Evolutionary conservation across 345 rosid genomes (phyloP).

Genomic region (Pugionium cornutum): DNA sequence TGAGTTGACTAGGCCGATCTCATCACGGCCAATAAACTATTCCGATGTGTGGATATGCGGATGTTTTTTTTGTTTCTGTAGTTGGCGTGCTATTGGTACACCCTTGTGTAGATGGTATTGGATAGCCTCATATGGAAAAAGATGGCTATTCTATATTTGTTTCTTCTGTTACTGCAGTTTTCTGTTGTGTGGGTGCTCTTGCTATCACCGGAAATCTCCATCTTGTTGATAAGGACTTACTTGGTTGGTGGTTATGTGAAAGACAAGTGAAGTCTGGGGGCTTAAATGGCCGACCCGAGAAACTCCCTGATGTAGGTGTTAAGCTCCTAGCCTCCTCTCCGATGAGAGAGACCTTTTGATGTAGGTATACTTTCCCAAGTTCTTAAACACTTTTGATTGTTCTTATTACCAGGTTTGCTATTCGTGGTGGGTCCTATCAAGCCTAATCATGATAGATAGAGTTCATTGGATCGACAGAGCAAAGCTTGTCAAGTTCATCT

Average conservation of each 20-base stretch:
- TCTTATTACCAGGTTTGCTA: slow-evolving; percentile 58
- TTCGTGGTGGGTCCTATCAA: slow-evolving; percentile 92
- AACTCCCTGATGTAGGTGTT: slow-evolving; percentile 72
- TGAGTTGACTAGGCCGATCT: too few species aligned
- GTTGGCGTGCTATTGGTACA: slow-evolving; percentile 12
- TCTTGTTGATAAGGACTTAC: slow-evolving; percentile 79
- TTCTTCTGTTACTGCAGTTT: slow-evolving; percentile 74
- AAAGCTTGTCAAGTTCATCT: slow-evolving; percentile 67
- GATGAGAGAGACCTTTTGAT: too few species aligned
- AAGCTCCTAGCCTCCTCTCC: neutral
- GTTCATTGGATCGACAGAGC: slow-evolving; percentile 72
- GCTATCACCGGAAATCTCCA: slow-evolving; percentile 73
- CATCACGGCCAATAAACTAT: neutral
- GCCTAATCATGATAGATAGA: slow-evolving; percentile 74
- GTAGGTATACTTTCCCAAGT: neutral
- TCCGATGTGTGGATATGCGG: slow-evolving; percentile 3
- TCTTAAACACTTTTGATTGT: slow-evolving; percentile 5
- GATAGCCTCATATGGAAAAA: slow-evolving; percentile 12
- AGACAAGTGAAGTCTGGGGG: slow-evolving; percentile 74
- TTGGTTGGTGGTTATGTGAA: slow-evolving; percentile 86
- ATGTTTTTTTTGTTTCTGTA: slow-evolving; percentile 3
- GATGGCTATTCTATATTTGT: neutral
- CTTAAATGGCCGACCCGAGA: slow-evolving; percentile 77
- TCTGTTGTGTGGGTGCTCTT: slow-evolving; percentile 88
- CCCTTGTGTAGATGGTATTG: slow-evolving; percentile 5